Evolutionary conservation across 371 early-diverging fungal genomes (phyloP).

Genomic region (Mucor sp.): DNA sequence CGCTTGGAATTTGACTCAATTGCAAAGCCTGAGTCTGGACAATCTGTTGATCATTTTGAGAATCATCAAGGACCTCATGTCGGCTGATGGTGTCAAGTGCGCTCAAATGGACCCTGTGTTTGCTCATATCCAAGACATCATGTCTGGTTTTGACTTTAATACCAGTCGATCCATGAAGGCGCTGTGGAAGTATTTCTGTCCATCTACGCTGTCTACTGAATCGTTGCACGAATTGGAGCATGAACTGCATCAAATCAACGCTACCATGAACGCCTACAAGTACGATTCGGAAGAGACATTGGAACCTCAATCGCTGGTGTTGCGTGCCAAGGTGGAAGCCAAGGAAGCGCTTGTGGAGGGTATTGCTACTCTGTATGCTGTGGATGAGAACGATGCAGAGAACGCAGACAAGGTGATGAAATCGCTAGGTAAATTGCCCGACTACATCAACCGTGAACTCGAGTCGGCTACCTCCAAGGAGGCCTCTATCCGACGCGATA

Average conservation of each 20-base stretch:
- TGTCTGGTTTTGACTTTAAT: slow-evolving; percentile 46
- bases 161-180: slow-evolving; percentile 64
- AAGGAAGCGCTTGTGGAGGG: slow-evolving; percentile 74
- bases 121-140: slow-evolving; percentile 30
- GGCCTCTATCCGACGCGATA: slow-evolving; percentile 11
- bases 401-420: slow-evolving; percentile 51
- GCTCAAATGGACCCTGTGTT: slow-evolving; percentile 17
- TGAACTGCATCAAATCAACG: slow-evolving; percentile 39
- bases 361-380: slow-evolving; percentile 71
- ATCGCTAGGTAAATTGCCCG: slow-evolving; percentile 59
- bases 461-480: slow-evolving; percentile 9
- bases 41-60: slow-evolving; percentile 57
- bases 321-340: slow-evolving; percentile 44
- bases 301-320: slow-evolving; percentile 26
- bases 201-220: slow-evolving; percentile 56
- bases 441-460: slow-evolving; percentile 34
- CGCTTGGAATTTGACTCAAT: slow-evolving; percentile 58
- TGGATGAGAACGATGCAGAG: slow-evolving; percentile 59
- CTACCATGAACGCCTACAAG: slow-evolving; percentile 32
- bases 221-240: slow-evolving; percentile 50
- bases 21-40: slow-evolving; percentile 53
- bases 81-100: slow-evolving; percentile 3
- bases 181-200: slow-evolving; percentile 66
- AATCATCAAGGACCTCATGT: slow-evolving; percentile 29
- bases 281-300: slow-evolving; percentile 29